Evolutionary conservation across 495 filamentous ascomycete genomes (phyloP).

Genomic region (Talaromyces nanjingensis): DNA sequence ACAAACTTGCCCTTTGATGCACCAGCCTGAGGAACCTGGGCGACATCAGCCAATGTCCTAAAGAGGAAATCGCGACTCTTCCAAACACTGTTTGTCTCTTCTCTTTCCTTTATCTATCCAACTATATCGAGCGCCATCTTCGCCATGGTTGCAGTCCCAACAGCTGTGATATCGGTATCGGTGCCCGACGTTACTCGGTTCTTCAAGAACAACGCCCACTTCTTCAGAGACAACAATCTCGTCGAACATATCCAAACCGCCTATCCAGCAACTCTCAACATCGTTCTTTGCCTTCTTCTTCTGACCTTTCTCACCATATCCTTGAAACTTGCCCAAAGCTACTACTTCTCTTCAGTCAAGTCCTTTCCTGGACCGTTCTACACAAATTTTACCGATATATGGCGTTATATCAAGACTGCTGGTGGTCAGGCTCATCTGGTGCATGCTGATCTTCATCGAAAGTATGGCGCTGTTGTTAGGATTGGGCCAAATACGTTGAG

Average conservation of each 20-base stretch:
- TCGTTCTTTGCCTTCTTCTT: not conserved
- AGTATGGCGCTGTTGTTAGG: slow-evolving; percentile 27
- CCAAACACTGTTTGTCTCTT: not conserved
- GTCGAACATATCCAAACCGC: not conserved
- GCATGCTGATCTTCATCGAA: slow-evolving; percentile 23
- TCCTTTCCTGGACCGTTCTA: slow-evolving; percentile 20
- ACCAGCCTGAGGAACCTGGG: not conserved
- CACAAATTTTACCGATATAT: slow-evolving; percentile 21
- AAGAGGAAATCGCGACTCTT: not conserved
- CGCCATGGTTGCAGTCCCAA: not conserved
- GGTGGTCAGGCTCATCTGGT: slow-evolving; percentile 21
- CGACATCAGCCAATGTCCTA: not conserved
- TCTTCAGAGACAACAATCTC: not conserved
- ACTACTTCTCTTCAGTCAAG: slow-evolving; percentile 19
- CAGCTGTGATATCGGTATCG: not conserved
- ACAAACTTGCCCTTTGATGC: not conserved
- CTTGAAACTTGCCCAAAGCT: slow-evolving; percentile 16
- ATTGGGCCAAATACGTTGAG: slow-evolving; percentile 31
- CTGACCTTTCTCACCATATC: not conserved
- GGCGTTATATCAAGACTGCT: slow-evolving; percentile 22
- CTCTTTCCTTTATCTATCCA: not conserved
- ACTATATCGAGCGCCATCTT: not conserved
- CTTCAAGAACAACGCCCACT: not conserved
- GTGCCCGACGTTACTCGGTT: not conserved
- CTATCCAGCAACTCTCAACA: not conserved